Evolutionary conservation across 148 eudicot genomes (phyloP), one percentile per base, ranked within the genome.

Genomic region (Rhododendron ferrugineum): DNA sequence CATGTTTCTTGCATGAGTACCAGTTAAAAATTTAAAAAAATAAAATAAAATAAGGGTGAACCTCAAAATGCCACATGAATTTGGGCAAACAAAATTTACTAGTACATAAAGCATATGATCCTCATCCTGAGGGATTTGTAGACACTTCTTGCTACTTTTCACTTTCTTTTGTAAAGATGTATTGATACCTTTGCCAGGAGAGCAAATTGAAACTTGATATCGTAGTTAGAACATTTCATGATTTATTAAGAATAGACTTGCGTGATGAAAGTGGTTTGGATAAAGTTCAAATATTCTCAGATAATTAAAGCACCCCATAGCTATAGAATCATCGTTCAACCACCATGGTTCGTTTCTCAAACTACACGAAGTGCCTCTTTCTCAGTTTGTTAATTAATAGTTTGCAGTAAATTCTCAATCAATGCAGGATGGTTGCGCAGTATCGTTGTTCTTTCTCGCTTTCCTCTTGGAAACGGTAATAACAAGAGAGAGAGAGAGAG

Each of bases 1-100:
- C 93, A 91, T 72, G 47, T 49, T 30, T 87, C 58, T 44, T 85
- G 92, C 86, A 88, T 90, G 93, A 84, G 66, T 85, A 56, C 20
- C 22, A 20, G 62, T 56, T 40, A 6, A 40, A 37, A 37, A 37
- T n/a, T n/a, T n/a, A 37, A 6, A 6, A 0, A 5, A 0, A 3
- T 3, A 50, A 16, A 50, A 20, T n/a, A n/a, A n/a, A n/a, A n/a
- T n/a, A 56, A 20, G 22, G 62, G 62, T 47, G 52, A 47, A 47
- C 14, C 11, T 47, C 52, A 47, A 47, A 47, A 47, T 47, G 50
- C 50, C 50, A 47, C 50, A 11, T 47, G 50, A 10, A 47, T 47
- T 47, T 47, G 50, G 50, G 52, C 52, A 49, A 49, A 49, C 11
- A 1, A 11, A 5, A 37, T 40, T 40, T 37, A 34, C 34, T 3